Conservation (phyloP, 257 asterid species). For the Parsonsia alboflavescens region DNA sequence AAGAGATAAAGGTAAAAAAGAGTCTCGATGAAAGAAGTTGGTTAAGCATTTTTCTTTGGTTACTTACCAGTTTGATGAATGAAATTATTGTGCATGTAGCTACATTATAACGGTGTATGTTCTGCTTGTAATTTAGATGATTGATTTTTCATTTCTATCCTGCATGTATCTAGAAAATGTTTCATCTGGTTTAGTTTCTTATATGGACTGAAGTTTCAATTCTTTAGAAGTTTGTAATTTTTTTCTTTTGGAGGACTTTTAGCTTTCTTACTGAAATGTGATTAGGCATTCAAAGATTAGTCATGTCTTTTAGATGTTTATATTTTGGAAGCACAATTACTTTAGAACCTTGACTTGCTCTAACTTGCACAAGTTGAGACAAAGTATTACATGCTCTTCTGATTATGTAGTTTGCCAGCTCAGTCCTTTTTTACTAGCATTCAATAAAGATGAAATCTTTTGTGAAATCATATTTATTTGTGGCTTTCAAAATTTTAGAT, state of each 20-base stretch:
- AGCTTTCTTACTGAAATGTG: not conserved
- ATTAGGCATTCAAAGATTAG: not conserved
- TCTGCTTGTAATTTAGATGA: not conserved
- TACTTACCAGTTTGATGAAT: not conserved
- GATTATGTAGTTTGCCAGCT: not conserved
- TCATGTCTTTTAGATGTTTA: not conserved
- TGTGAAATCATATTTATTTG: too few relatives aligned
- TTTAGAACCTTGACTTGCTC: not conserved
- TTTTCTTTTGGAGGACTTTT: not conserved
- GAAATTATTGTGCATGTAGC: not conserved
- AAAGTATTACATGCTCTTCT: not conserved
- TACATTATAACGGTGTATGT: not conserved
- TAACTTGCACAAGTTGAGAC: not conserved
- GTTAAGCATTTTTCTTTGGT: too few relatives aligned
- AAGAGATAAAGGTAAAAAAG: conserved; percentile 62
- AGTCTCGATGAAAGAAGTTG: not conserved
- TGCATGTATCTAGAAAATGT: too few relatives aligned
- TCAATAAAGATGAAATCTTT: not conserved
- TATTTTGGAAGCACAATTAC: not conserved
- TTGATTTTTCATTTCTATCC: not conserved
- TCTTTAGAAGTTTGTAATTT: not conserved
- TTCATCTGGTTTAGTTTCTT: not conserved
- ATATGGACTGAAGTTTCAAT: not conserved
- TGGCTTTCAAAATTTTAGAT: too few relatives aligned
- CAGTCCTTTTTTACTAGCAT: not conserved